phyloP scores from a whole-genome alignment of 1,139 yeast species.

The Candida neerlandica region DNA sequence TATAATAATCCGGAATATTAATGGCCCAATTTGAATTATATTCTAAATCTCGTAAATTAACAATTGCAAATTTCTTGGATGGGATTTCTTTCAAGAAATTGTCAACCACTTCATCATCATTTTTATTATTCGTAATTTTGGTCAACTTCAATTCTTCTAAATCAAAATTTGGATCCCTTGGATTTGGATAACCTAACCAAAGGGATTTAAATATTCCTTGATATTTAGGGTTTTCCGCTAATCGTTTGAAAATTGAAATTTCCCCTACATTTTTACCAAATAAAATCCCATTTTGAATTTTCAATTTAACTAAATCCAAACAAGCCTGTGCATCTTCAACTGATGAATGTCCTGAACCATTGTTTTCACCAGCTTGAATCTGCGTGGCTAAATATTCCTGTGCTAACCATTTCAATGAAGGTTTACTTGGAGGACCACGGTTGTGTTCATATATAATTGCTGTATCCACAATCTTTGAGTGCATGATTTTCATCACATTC shows the following conservation, averaged over 20 bases:
- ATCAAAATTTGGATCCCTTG: conserved; percentile 14
- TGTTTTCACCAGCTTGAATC: conserved; percentile 62
- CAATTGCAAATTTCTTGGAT: conserved; percentile 49
- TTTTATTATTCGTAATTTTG: conserved; percentile 38
- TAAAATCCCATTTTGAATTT: conserved; percentile 63
- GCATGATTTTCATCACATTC: conserved; percentile 58
- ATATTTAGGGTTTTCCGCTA: conserved; percentile 18
- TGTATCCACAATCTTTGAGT: conserved; percentile 70
- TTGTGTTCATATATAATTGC: conserved; percentile 69
- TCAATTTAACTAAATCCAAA: conserved; percentile 70
- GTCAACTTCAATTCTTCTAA: conserved; percentile 28
- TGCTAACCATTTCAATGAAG: conserved; percentile 73
- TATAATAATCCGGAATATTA: conserved; percentile 19
- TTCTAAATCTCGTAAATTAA: conserved; percentile 64
- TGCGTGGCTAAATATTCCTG: conserved; percentile 51
- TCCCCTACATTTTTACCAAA: conserved; percentile 60
- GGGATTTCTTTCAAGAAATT: conserved; percentile 34
- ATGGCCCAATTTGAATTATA: conserved; percentile 32
- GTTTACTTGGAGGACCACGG: conserved; percentile 78
- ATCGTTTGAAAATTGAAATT: conserved; percentile 29
- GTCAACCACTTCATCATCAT: conserved; percentile 63
- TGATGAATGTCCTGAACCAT: conserved; percentile 76
- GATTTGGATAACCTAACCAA: conserved; percentile 36
- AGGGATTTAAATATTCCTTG: conserved; percentile 36
- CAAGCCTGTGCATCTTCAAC: conserved; percentile 85